Evolutionary conservation across 1,139 yeast species (phyloP).

Genomic region (Debaryomyces nepalensis): DNA sequence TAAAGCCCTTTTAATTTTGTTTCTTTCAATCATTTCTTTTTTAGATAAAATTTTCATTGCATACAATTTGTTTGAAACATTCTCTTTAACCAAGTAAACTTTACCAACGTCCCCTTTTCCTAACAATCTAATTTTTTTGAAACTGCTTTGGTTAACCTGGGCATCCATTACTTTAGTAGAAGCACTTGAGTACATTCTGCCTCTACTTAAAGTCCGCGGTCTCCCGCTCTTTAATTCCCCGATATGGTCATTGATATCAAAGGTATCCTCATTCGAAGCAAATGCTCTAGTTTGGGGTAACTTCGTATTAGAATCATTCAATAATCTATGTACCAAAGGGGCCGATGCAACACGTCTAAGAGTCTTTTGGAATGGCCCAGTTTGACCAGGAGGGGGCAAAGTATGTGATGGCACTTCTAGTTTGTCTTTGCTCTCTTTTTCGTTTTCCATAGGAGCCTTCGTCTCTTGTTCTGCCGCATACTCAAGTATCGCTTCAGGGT

Average conservation of each 20-base stretch:
- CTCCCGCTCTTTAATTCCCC: constrained; percentile 55
- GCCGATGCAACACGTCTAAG: constrained; percentile 83
- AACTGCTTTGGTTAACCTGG: constrained; percentile 83
- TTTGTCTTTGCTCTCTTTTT: background rate
- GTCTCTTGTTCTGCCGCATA: background rate
- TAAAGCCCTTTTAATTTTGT: constrained; percentile 89
- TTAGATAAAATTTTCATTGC: constrained; percentile 94
- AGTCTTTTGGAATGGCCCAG: constrained; percentile 53
- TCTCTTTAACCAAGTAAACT: constrained; percentile 89
- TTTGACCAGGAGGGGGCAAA: constrained; percentile 8
- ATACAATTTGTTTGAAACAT: constrained; percentile 69
- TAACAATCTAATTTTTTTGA: constrained; percentile 82
- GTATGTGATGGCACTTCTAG: constrained; percentile 8
- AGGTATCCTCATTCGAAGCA: constrained; percentile 25
- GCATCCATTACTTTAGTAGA: constrained; percentile 76
- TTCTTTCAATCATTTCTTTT: constrained; percentile 92
- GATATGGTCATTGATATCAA: constrained; percentile 55
- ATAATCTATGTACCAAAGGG: constrained; percentile 57
- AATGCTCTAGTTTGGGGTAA: constrained; percentile 13
- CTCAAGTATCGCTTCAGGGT: constrained; percentile 6
- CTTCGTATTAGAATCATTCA: constrained; percentile 30
- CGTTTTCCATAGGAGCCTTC: constrained; percentile 3
- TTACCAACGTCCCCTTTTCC: constrained; percentile 99
- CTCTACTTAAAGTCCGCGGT: constrained; percentile 56
- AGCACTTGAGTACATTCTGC: constrained; percentile 70